Evolutionary conservation across 441 rosid genomes (phyloP), one percentile per base, ranked within the genome.

Genomic region (Corymbia citriodora): DNA sequence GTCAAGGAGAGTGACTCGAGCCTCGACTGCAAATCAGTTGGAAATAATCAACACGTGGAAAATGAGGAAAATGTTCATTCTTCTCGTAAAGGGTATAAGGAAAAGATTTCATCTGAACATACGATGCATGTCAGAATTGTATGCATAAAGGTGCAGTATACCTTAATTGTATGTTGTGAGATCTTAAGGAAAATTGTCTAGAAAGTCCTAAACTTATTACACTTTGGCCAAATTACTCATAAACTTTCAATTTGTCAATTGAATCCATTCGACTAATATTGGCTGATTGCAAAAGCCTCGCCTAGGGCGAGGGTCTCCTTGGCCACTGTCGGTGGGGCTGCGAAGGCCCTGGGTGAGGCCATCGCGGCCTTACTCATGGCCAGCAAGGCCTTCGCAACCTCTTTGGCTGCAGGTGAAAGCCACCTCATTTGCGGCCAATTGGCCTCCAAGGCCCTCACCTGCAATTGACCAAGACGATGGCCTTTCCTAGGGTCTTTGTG

Each of bases 271-370:
- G 1, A 3, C 6, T 57, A 57, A 57, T 0, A 9, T 57, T 23
- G 6, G 0, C 9, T 57, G 29, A 57, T 6, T 57, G 0, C 29
- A 57, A 57, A 57, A 12, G 0, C 63, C 29, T 57, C 0, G 0
- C 29, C 13, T 57, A 21, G 2, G 23, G 6, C 23, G 63, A 57
- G 63, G 63, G 29, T 27, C 63, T 21, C 23, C 13, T 57, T 3
- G 1, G 0, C 13, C 10, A 0, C 10, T 57, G 29, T 0, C 1
- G 0, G 2, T 0, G 29, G 63, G 11, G 6, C 13, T 1, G 0
- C 0, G 0, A 2, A 0, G 29, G 63, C 63, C 29, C 13, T 1
- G 0, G 29, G 63, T 13, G 10, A 57, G 63, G 63, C 63, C 13
- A 9, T 57, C 9, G 25, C 0, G 25, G 6, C 29, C 63, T 57